phyloP scores from a whole-genome alignment of 768 basidiomycete genomes.

The Filobasidium wieringae region DNA sequence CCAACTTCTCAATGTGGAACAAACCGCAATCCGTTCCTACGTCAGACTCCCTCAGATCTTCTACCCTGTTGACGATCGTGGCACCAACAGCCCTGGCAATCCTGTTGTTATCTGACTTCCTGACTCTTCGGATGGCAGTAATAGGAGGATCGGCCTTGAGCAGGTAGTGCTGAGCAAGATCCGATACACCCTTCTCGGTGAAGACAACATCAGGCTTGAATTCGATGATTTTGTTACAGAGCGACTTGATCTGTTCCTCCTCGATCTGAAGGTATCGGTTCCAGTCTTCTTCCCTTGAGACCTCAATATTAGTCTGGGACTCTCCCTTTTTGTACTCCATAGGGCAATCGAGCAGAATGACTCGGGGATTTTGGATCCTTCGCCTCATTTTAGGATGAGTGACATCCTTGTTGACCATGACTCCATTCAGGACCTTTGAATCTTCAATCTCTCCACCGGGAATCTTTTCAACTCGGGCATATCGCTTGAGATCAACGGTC shows the following conservation, averaged over 20 bases:
- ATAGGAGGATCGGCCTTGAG: slow-evolving; percentile 60
- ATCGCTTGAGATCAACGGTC: slow-evolving; percentile 95
- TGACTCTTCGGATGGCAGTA: slow-evolving; percentile 88
- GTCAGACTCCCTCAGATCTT: slow-evolving; percentile 83
- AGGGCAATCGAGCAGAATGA: slow-evolving; percentile 84
- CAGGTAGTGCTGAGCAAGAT: slow-evolving; percentile 85
- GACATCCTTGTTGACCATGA: slow-evolving; percentile 98
- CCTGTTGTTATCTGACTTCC: slow-evolving; percentile 98
- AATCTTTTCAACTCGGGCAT: slow-evolving; percentile 92
- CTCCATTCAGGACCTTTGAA: slow-evolving; percentile 69
- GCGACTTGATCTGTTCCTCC: slow-evolving; percentile 85
- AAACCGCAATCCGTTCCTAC: slow-evolving; percentile 86
- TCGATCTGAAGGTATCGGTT: slow-evolving; percentile 82
- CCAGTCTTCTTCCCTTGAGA: slow-evolving; percentile 88
- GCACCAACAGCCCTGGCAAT: slow-evolving; percentile 90
- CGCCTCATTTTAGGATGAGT: slow-evolving; percentile 94
- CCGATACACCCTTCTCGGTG: slow-evolving; percentile 98
- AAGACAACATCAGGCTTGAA: slow-evolving; percentile 91
- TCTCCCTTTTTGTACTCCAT: slow-evolving; percentile 99
- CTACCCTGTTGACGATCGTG: slow-evolving; percentile 91
- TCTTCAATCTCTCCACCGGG: slow-evolving; percentile 97
- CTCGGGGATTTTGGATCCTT: slow-evolving; percentile 75
- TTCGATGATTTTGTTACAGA: slow-evolving; percentile 74
- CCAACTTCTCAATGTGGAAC: slow-evolving; percentile 95
- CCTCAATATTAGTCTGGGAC: slow-evolving; percentile 96